Conservation (phyloP, 2,329 filamentous ascomycete species). For the Pyrenochaeta sp. region DNA sequence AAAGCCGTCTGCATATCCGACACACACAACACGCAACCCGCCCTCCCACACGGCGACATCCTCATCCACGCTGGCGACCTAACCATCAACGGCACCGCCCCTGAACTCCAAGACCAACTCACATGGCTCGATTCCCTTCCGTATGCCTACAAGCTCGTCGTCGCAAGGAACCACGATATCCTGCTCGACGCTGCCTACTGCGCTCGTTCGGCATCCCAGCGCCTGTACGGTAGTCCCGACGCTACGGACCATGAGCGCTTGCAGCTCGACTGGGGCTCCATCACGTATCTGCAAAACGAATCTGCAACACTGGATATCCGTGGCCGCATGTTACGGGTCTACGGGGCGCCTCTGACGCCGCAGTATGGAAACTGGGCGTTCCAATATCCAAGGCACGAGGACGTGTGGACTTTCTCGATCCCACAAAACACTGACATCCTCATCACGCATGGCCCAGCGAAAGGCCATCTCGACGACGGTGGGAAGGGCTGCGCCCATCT, state of each 20-base stretch:
- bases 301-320: slow-evolving; percentile 59
- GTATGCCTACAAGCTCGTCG: slow-evolving; percentile 77
- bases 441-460: slow-evolving; percentile 80
- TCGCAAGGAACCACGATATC: slow-evolving; percentile 83
- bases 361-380: slow-evolving; percentile 78
- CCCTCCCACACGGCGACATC: too few species aligned
- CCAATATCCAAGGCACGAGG: slow-evolving; percentile 66
- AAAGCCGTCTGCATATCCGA: too few species aligned
- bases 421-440: slow-evolving; percentile 76
- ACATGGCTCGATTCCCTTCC: slow-evolving; percentile 78
- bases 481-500: slow-evolving; percentile 70
- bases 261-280: slow-evolving; percentile 70
- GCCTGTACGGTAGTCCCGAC: slow-evolving; percentile 38
- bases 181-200: slow-evolving; percentile 13
- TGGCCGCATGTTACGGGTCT: slow-evolving; percentile 68
- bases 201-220: slow-evolving; percentile 55
- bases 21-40: too few species aligned
- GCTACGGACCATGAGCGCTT: too few species aligned
- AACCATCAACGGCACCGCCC: slow-evolving; percentile 71
- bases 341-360: slow-evolving; percentile 79
- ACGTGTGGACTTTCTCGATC: slow-evolving; percentile 73
- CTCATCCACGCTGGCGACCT: slow-evolving; percentile 78
- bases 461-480: slow-evolving; percentile 69
- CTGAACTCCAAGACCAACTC: slow-evolving; percentile 76
- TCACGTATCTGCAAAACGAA: slow-evolving; percentile 76